phyloP scores from a whole-genome alignment of 345 rosid species.

The Lumnitzera racemosa region DNA sequence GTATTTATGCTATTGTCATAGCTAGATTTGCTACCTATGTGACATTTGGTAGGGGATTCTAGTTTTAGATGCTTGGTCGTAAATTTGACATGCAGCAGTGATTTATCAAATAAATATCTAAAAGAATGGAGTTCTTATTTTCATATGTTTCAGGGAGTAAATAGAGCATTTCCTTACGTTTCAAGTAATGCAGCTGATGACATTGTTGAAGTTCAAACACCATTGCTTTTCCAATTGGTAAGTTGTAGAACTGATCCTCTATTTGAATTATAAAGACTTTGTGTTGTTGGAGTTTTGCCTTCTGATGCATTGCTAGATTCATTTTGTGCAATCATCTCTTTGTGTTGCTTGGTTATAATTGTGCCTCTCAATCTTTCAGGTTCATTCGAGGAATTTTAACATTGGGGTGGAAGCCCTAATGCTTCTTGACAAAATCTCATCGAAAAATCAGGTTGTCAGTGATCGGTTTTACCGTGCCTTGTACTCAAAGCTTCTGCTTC shows the following conservation, averaged over 20 bases:
- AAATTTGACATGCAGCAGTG: no score
- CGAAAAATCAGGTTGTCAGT: slow-evolving; percentile 90
- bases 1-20: not conserved
- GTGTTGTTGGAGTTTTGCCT: no score
- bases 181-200: slow-evolving; percentile 79
- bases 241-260: not conserved
- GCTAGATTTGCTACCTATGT: no score
- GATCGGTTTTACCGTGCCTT: slow-evolving; percentile 90
- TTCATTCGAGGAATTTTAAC: slow-evolving; percentile 87
- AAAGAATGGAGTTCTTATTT: slow-evolving; percentile 1
- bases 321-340: not conserved
- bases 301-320: not conserved
- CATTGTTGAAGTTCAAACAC: slow-evolving; percentile 78
- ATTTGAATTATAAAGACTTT: no score
- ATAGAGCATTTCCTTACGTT: slow-evolving; percentile 97
- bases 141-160: slow-evolving; percentile 62
- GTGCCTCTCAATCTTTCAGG: slow-evolving; percentile 31
- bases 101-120: no score
- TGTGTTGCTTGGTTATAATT: slow-evolving; percentile 6
- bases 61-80: no score
- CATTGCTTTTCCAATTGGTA: slow-evolving; percentile 87
- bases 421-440: slow-evolving; percentile 97
- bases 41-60: no score
- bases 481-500: slow-evolving; percentile 87
- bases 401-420: slow-evolving; percentile 88